Conservation (phyloP, 768 basidiomycete species). For the Lactarius evosmus region DNA sequence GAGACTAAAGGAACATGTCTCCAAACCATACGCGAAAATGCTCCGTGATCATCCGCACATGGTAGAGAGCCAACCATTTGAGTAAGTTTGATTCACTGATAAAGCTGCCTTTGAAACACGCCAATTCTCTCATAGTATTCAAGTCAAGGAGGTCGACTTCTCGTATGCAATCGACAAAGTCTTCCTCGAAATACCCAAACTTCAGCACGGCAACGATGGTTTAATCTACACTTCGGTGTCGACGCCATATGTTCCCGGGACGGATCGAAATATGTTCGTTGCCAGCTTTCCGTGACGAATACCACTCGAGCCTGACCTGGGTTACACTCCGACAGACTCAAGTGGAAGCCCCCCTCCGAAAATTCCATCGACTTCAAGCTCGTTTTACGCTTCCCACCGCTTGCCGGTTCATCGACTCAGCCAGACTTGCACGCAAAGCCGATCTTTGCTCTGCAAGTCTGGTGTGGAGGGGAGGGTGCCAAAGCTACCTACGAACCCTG, state of each 20-base stretch:
- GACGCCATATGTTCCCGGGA: constrained; percentile 73
- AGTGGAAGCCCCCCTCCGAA: constrained; percentile 98
- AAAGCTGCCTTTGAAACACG: background rate
- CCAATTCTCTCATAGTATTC: constrained; percentile 50
- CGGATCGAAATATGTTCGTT: constrained; percentile 80
- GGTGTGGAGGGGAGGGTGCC: constrained; percentile 65
- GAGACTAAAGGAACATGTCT: constrained; percentile 80
- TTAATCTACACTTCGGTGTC: constrained; percentile 93
- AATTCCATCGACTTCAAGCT: constrained; percentile 99
- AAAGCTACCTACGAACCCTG: constrained; percentile 71
- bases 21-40: constrained; percentile 73
- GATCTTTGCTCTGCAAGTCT: constrained; percentile 76
- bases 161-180: constrained; percentile 89
- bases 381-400: constrained; percentile 86
- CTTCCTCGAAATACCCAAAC: constrained; percentile 77
- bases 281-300: background rate
- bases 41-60: constrained; percentile 67
- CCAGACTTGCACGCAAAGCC: constrained; percentile 88
- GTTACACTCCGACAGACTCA: constrained; percentile 56
- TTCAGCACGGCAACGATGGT: constrained; percentile 93
- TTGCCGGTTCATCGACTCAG: constrained; percentile 44
- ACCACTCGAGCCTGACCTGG: background rate
- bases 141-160: constrained; percentile 80
- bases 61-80: constrained; percentile 65
- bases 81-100: constrained; percentile 49